Evolutionary conservation across 768 basidiomycete genomes (phyloP), one percentile per base, ranked within the genome.

Genomic region (Rhizopogon vulgaris): DNA sequence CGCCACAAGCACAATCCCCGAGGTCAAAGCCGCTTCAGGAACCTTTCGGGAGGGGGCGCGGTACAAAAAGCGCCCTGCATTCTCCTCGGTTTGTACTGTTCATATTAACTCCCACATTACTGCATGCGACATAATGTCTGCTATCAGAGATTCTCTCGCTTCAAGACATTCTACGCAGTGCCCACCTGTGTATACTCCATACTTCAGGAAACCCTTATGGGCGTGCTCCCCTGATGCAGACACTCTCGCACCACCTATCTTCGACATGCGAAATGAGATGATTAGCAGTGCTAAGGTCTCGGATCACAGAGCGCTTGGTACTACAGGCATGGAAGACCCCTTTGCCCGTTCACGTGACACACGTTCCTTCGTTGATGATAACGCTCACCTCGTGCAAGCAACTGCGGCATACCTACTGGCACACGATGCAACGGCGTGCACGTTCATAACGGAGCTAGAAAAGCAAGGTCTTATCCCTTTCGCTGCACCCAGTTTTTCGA

Each of bases 401-500:
- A 11, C 49, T 30, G 30, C 42, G 34, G 46, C 39, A 48, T 42
- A 43, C 48, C 10, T 22, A 22, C 22, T 22, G 22, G 22, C 48
- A 65, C 68, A 68, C 64, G 66, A 66, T 54, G 57, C 28, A 28
- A 53, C 55, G 52, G 48, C 66, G 53, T 69, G 68, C 55, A 9
- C 41, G 11, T 47, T 32, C 22, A 18, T 22, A 8, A 15, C 45
- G 45, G 45, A 46, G 45, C 22, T 46, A 46, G 32, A 46, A 46
- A 46, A 46, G 45, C 45, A 22, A 22, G 18, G 8, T 15, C 10
- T 24, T 9, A 15, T 22, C 22, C 8, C 18, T 46, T 10, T 34
- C 36, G 32, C 18, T 46, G 45, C 45, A 34, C 32, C 18, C 45
- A 46, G 45, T 46, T 24, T 22, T 32, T 46, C 18, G 45, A 46